Evolutionary conservation across 495 filamentous ascomycete genomes (phyloP).

Genomic region (Extremus antarcticus): DNA sequence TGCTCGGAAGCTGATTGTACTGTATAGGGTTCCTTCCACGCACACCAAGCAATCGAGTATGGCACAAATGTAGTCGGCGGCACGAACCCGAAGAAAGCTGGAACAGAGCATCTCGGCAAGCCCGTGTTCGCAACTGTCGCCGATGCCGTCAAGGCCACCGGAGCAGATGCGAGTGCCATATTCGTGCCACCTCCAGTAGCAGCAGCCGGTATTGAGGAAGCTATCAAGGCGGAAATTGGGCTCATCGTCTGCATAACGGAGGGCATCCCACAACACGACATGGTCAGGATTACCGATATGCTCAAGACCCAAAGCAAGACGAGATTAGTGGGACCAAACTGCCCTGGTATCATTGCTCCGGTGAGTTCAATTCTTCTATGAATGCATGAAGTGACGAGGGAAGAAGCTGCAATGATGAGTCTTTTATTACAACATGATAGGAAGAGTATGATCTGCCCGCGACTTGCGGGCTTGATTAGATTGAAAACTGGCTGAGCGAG

Average conservation of each 20-base stretch:
- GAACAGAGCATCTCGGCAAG: constrained; percentile 72
- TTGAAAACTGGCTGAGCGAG: constrained; percentile 5
- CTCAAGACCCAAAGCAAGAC: constrained; percentile 97
- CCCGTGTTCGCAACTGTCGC: constrained; percentile 86
- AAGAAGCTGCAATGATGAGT: constrained; percentile 16
- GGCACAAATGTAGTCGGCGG: constrained; percentile 96
- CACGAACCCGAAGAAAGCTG: constrained; percentile 98
- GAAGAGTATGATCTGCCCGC: constrained; percentile 20
- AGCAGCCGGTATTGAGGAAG: constrained; percentile 92
- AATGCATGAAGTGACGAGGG: not conserved
- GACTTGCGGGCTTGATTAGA: constrained; percentile 15
- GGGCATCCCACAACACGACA: constrained; percentile 97
- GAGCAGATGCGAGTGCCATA: constrained; percentile 84
- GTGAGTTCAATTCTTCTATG: constrained; percentile 33
- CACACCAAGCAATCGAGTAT: constrained; percentile 82
- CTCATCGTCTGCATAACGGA: constrained; percentile 97
- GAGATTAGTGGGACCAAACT: constrained; percentile 92
- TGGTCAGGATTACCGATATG: constrained; percentile 98
- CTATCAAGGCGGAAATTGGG: constrained; percentile 80
- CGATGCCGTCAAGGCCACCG: constrained; percentile 84
- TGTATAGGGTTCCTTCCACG: constrained; percentile 73
- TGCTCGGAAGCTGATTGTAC: not conserved
- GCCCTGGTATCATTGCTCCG: constrained; percentile 92
- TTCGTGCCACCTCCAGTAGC: constrained; percentile 96
- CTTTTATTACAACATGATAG: constrained; percentile 16